Conservation (phyloP, 1,284 basidiomycete genomes). For the Phlebopus sp. region DNA sequence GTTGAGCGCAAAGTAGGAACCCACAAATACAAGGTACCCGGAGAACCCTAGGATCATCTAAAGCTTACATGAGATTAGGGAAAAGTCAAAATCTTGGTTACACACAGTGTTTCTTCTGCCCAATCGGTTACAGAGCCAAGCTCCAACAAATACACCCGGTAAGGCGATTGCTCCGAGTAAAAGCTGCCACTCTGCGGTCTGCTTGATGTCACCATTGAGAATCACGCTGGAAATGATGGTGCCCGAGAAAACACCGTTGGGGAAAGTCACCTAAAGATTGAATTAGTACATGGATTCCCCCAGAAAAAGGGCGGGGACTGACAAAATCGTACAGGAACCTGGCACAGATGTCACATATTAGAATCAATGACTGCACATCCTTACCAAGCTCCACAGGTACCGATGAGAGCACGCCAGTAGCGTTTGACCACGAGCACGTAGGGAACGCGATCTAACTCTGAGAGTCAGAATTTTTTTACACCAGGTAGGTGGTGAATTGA, state of each 20-base stretch:
- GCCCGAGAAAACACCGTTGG: conserved; percentile 68
- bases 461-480: conserved; percentile 6
- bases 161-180: conserved; percentile 66
- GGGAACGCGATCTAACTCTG: conserved; percentile 50
- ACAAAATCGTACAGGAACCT: conserved; percentile 79
- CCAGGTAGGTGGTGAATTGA: background rate
- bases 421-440: conserved; percentile 59
- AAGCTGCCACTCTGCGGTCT: conserved; percentile 70
- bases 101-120: conserved; percentile 61
- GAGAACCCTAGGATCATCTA: conserved; percentile 75
- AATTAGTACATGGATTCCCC: background rate
- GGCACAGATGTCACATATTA: conserved; percentile 10
- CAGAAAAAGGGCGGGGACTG: conserved; percentile 15
- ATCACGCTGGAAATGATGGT: conserved; percentile 64
- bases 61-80: conserved; percentile 4
- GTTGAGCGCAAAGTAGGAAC: conserved; percentile 7
- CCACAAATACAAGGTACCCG: conserved; percentile 69
- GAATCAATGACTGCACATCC: conserved; percentile 10
- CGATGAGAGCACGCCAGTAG: conserved; percentile 70
- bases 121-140: conserved; percentile 59
- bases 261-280: conserved; percentile 55
- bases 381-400: conserved; percentile 70
- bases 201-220: conserved; percentile 50
- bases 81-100: conserved; percentile 2
- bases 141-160: conserved; percentile 63